These are phyloP conservation scores for Nakazawaea pomicola DNA, from an alignment of 805 yeast genomes.

Conservation along the genomic window DNA sequence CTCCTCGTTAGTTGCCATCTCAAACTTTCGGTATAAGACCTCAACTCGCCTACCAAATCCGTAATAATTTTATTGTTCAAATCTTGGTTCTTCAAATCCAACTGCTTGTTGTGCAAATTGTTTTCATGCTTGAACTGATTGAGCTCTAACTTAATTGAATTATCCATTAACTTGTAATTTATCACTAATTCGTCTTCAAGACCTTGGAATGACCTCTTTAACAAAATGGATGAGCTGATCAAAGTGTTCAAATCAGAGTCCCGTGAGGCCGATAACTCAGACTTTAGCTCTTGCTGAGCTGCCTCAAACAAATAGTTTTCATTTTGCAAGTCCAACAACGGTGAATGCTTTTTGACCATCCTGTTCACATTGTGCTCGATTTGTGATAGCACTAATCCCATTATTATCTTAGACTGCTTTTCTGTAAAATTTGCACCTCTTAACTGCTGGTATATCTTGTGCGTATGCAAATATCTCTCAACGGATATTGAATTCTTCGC, in stretches of 20 bases:
- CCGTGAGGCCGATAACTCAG: constrained; percentile 70
- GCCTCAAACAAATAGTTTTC: constrained; percentile 88
- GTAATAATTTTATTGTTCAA: constrained; percentile 81
- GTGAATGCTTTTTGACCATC: constrained; percentile 43
- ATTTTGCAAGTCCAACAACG: constrained; percentile 71
- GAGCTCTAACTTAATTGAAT: constrained; percentile 69
- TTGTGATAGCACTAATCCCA: constrained; percentile 35
- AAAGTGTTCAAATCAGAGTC: constrained; percentile 65
- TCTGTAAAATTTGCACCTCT: constrained; percentile 53
- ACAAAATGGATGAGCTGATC: constrained; percentile 57
- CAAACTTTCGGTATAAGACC: constrained; percentile 81
- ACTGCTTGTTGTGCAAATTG: constrained; percentile 63
- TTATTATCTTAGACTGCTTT: constrained; percentile 54
- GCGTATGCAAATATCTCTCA: constrained; percentile 53
- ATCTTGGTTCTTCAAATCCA: constrained; percentile 72
- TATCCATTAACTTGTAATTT: constrained; percentile 59
- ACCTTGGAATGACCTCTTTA: constrained; percentile 69
- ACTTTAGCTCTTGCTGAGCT: constrained; percentile 80
- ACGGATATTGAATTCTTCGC: constrained; percentile 15
- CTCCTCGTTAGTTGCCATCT: constrained; percentile 92
- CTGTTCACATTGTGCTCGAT: constrained; percentile 36
- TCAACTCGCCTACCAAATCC: constrained; percentile 72
- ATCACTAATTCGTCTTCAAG: constrained; percentile 68
- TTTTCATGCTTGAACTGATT: constrained; percentile 86
- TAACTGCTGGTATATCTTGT: constrained; percentile 51